Evolutionary conservation across 495 filamentous ascomycete species (phyloP).

Genomic region (Halenospora varia): DNA sequence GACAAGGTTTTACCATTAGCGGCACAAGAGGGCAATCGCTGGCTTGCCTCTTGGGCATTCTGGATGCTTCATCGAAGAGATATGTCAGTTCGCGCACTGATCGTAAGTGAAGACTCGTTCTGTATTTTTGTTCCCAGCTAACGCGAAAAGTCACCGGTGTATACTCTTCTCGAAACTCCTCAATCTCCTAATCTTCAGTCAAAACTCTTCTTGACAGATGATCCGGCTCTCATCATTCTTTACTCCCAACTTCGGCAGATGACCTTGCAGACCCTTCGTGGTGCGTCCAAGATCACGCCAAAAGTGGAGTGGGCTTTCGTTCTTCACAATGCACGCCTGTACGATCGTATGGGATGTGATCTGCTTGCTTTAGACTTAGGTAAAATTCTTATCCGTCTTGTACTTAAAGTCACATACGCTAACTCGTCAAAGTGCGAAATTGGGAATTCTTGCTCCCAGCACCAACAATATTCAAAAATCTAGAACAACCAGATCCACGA

Average conservation of each 20-base stretch:
- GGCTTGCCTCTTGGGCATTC: conserved; percentile 94
- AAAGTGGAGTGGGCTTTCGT: conserved; percentile 86
- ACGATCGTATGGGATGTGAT: conserved; percentile 95
- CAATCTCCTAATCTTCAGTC: conserved; percentile 59
- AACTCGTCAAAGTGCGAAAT: conserved; percentile 55
- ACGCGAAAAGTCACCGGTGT: conserved; percentile 62
- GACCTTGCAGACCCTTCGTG: conserved; percentile 80
- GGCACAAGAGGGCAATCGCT: conserved; percentile 77
- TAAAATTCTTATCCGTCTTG: conserved; percentile 21
- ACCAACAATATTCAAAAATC: conserved; percentile 29
- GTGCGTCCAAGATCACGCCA: conserved; percentile 76
- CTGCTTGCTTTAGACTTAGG: conserved; percentile 81
- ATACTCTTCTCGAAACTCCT: conserved; percentile 60
- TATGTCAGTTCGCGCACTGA: conserved; percentile 81
- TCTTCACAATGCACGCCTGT: conserved; percentile 79
- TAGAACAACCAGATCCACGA: conserved; percentile 51
- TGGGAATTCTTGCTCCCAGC: conserved; percentile 77
- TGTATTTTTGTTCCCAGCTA: neutral
- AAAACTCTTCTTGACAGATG: conserved; percentile 80
- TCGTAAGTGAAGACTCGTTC: conserved; percentile 49
- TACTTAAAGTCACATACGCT: neutral
- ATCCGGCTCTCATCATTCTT: conserved; percentile 81
- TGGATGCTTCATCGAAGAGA: conserved; percentile 84
- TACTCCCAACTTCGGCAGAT: conserved; percentile 85
- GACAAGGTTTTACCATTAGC: conserved; percentile 78